A percentile compares a stretch with the other conserved stretches of the same genome.
Evolutionary conservation across 2,329 filamentous ascomycete species (phyloP).

Genomic region (Pseudonectria foliicola): DNA sequence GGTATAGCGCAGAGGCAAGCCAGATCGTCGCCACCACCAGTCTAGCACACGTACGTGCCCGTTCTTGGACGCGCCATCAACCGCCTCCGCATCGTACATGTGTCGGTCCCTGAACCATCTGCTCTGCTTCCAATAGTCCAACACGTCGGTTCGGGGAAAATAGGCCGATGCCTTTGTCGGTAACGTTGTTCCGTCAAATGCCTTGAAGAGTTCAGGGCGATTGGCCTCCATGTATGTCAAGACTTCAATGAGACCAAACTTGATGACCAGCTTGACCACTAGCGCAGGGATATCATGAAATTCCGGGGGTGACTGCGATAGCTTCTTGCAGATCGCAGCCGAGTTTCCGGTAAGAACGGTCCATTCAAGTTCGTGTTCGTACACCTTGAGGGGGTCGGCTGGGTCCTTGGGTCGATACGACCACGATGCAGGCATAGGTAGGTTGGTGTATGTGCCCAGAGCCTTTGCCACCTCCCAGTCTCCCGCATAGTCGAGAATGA

Average conservation of each 20-base stretch:
- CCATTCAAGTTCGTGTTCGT: constrained; percentile 77
- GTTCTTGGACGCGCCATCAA: constrained; percentile 80
- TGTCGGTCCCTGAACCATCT: constrained; percentile 78
- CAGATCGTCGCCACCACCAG: constrained; percentile 80
- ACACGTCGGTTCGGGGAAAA: constrained; percentile 74
- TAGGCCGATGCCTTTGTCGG: constrained; percentile 83
- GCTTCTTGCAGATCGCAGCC: constrained; percentile 63
- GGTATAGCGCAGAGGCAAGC: constrained; percentile 75
- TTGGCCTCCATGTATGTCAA: constrained; percentile 60
- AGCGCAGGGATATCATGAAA: constrained; percentile 68
- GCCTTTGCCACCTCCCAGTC: constrained; percentile 89
- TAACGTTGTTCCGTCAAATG: constrained; percentile 76
- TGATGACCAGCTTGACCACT: constrained; percentile 82
- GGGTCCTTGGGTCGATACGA: constrained; percentile 48
- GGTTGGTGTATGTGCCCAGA: constrained; percentile 70
- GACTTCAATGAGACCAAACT: constrained; percentile 76
- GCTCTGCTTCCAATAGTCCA: constrained; percentile 87
- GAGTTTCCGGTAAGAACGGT: constrained; percentile 69
- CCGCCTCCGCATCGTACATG: constrained; percentile 68
- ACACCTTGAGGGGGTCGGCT: constrained; percentile 60
- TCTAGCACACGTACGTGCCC: constrained; percentile 81
- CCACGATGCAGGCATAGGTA: constrained; percentile 69
- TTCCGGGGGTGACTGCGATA: constrained; percentile 63
- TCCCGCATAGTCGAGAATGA: constrained; percentile 73
- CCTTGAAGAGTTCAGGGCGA: constrained; percentile 69